These are phyloP conservation scores for Ormosia semicastrata DNA, from an alignment of 306 rosid genomes.

Conservation along the genomic window DNA sequence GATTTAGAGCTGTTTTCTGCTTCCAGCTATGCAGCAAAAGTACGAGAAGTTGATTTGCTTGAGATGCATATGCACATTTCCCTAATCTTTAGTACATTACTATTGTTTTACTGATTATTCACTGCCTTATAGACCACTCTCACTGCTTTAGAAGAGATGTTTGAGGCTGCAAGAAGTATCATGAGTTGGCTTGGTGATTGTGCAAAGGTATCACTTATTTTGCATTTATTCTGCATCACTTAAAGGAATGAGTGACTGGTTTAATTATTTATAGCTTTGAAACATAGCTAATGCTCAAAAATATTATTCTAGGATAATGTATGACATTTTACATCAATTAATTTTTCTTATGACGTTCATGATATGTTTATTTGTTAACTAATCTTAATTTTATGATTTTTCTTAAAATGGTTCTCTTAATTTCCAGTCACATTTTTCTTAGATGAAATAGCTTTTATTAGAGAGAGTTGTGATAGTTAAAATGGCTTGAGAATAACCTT, in stretches of 20 bases:
- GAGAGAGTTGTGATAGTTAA: no score
- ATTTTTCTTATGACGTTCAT: not conserved
- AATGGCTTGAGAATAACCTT: no score
- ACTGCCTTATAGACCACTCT: constrained; percentile 66
- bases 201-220: constrained; percentile 76
- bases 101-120: constrained; percentile 33
- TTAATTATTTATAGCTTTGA: not conserved
- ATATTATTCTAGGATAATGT: not conserved
- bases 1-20: constrained; percentile 64
- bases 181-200: constrained; percentile 97
- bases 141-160: constrained; percentile 88
- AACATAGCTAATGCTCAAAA: not conserved
- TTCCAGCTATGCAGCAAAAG: constrained; percentile 93
- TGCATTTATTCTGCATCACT: not conserved
- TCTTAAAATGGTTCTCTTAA: not conserved
- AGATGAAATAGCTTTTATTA: not conserved
- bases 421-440: not conserved
- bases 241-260: not conserved
- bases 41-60: constrained; percentile 39
- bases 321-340: not conserved
- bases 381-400: not conserved
- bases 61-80: not conserved
- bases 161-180: constrained; percentile 95
- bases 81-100: not conserved
- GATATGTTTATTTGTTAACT: not conserved